Evolutionary conservation across 805 yeast species (phyloP), one percentile per base, ranked within the genome.

Genomic region (Metschnikowia arizonensis): DNA sequence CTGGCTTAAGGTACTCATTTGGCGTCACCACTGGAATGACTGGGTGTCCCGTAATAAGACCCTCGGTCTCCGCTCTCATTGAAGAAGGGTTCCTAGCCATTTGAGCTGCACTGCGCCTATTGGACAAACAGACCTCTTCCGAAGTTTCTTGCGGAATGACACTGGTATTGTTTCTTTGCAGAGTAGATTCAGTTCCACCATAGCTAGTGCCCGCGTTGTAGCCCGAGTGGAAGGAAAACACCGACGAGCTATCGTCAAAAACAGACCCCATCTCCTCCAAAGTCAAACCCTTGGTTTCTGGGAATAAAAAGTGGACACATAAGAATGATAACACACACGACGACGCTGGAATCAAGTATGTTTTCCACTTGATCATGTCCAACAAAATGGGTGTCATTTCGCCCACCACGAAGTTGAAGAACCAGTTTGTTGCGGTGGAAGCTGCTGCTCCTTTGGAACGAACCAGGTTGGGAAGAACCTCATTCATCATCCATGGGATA

Each of bases 371-470:
- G 55, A 89, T 85, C 5, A 66, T 44, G 55, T 84, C 95, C 58
- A 88, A 83, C 46, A 89, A 73, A 21, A 88, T 78, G 1, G 97
- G 97, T 0, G 96, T 87, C 79, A 85, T 78, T 64, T 87, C 93
- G 10, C 97, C 97, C 23, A 89, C 97, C 29, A 90, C 67, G 72
- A 88, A 90, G 66, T 89, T 89, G 70, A 88, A 89, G 5, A 87
- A 76, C 97, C 97, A 89, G 62, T 89, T 90, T 4, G 95, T 79
- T 1, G 96, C 96, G 1, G 97, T 89, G 0, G 95, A 84, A 50
- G 88, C 69, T 2, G 95, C 87, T 0, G 96, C 95, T 47, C 96
- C 96, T 56, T 88, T 85, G 3, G 96, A 88, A 44, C 97, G 77
- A 9, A 88, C 88, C 15, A 83, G 73, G 50, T 86, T 77, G 0